These are phyloP conservation scores for Chondrus crispus DNA, from an alignment of 23 red algal species.

Conservation along the genomic window DNA sequence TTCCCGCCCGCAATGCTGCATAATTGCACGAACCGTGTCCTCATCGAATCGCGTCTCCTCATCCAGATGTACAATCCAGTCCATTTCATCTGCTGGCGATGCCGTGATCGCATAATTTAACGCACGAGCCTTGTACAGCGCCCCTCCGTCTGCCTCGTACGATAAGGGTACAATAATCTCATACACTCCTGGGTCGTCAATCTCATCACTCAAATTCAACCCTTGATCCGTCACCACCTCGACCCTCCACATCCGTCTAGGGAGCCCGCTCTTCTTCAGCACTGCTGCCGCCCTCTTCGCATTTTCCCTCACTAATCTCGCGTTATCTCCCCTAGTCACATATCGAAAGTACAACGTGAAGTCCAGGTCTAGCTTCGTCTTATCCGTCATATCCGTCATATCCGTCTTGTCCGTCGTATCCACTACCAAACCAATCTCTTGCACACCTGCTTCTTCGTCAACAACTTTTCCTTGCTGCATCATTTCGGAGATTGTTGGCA, in stretches of 20 bases:
- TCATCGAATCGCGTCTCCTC: conserved; percentile 74
- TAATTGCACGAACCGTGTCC: conserved; percentile 41
- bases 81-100: conserved; percentile 1
- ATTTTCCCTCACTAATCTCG: conserved; percentile 20
- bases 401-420: not conserved
- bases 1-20: conserved; percentile 44
- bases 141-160: conserved; percentile 42
- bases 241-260: conserved; percentile 30
- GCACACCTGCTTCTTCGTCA: no score
- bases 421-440: no score
- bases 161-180: conserved; percentile 58
- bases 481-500: conserved; percentile 36
- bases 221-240: conserved; percentile 70
- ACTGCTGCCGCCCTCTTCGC: conserved; percentile 26
- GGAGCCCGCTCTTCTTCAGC: conserved; percentile 18
- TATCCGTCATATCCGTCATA: not conserved
- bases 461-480: not conserved
- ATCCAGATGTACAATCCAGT: conserved; percentile 78
- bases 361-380: not conserved
- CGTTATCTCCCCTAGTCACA: conserved; percentile 67
- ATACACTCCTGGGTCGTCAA: not conserved
- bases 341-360: conserved; percentile 59
- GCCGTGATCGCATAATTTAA: conserved; percentile 65
- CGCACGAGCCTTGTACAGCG: conserved; percentile 64
- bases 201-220: conserved; percentile 1